These are phyloP conservation scores for Chrysoporthe puriensis DNA, from an alignment of 2,329 filamentous ascomycete species.

Conservation along the genomic window DNA sequence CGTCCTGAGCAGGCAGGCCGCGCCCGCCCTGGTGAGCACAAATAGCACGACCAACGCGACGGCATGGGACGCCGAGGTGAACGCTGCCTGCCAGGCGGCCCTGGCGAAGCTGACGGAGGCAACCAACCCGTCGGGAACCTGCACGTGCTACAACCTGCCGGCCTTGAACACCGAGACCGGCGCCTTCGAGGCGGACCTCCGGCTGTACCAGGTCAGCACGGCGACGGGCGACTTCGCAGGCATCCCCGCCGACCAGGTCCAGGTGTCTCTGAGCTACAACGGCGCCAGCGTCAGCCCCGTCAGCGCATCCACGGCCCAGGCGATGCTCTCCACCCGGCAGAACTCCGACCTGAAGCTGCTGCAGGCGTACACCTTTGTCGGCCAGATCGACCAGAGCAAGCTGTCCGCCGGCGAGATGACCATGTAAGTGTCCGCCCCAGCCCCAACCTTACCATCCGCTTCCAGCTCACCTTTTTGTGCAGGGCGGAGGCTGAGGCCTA, in stretches of 20 bases:
- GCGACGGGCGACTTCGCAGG: constrained; percentile 58
- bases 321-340: constrained; percentile 32
- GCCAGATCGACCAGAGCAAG: constrained; percentile 63
- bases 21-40: constrained; percentile 37
- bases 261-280: constrained; percentile 57
- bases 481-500: constrained; percentile 64
- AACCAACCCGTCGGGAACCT: constrained; percentile 75
- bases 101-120: constrained; percentile 60
- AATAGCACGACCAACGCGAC: constrained; percentile 56
- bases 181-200: constrained; percentile 75
- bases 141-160: constrained; percentile 82
- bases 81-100: constrained; percentile 60
- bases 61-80: constrained; percentile 59
- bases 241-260: constrained; percentile 55
- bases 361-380: constrained; percentile 70
- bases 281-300: constrained; percentile 57
- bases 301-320: constrained; percentile 33
- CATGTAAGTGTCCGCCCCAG: constrained; percentile 52
- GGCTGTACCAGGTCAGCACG: constrained; percentile 70
- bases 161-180: constrained; percentile 69
- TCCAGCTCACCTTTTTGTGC: constrained; percentile 24
- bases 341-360: constrained; percentile 47
- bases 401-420: constrained; percentile 57
- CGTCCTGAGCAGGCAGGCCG: constrained; percentile 31
- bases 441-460: neutral